Evolutionary conservation across 495 filamentous ascomycete genomes (phyloP), one percentile per base, ranked within the genome.

Genomic region (Astrothelium macrocarpum): DNA sequence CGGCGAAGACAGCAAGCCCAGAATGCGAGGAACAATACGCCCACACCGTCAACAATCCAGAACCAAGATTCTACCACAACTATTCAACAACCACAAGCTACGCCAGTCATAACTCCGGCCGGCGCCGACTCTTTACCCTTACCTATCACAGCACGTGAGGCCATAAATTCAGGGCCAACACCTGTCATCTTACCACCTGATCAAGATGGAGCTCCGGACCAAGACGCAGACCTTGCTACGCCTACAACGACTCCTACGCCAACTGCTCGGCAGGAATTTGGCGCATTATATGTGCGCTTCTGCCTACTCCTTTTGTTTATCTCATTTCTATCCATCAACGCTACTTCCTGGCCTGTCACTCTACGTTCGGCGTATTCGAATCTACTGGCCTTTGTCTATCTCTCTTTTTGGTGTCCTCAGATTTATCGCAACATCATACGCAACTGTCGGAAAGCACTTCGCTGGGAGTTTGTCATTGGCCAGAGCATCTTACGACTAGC

Each of bases 331-430:
- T 89, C 85, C 25, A 76, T 92, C 9, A 85, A 91, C 69, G 85
- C 87, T 12, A 81, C 85, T 59, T 83, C 89, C 4, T 93, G 92
- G 84, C 85, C 90, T 3, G 76, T 82, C 7, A 75, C 79, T n/a
- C 70, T 86, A 31, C 86, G 92, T 34, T 79, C 82, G 2, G 75
- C 82, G 36, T 96, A 93, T 76, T 81, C 87, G 66, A 87, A 90
- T 71, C 64, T 76, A 2, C 69, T 95, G 3, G 75, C 83, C 26
- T 83, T 90, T 65, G 64, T 82, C 65, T 96, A 95, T 67, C 83
- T 96, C 32, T 95, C 91, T 25, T 88, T 96, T 71, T 97, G 93
- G 93, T 65, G 83, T 0, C 94, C 94, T 0, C 94, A 98, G 72
- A 91, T 97, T 68, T 84, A 87, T 67, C 87, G 94, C 53, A 98